Base-by-base conservation (phyloP, 768 basidiomycete genomes). In the Amanita exitialis region DNA sequence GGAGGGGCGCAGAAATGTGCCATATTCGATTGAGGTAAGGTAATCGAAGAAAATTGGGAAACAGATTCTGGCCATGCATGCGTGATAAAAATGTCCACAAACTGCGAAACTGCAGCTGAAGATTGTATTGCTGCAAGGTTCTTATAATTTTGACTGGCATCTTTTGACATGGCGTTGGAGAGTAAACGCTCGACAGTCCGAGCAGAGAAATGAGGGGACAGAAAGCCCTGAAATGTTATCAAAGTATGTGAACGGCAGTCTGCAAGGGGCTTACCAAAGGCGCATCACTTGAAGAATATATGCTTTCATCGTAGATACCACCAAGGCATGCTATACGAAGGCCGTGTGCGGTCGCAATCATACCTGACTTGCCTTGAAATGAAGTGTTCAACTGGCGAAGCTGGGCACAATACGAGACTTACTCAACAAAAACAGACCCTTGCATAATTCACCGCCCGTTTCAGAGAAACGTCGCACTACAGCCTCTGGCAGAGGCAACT, bases 381-480 rank as follows among this genome's bases (percentile, higher is more conserved):
- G 48, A 15, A 45, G 51, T 60, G 51, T 56, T 27, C 13, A 36
- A 38, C 41, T 25, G 10, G 27, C 13, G n/a, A 16, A 51, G 18
- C 16, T 47, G n/a, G 27, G 21, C 38, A 37, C 15, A 6, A n/a
- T 8, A 3, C 13, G 43, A 18, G 1, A 72, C 89, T 63, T 56
- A 93, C 94, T 88, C 46, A 97, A 69, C 20, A 94, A 75, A 58
- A 89, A 89, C 6, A 98, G 77, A 60, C 92, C 90, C 55, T 78
- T 76, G 62, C 82, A 83, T 21, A 98, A 60, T 61, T 93, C 83
- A 35, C 90, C 90, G 1, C 83, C 82, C 2, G 82, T 84, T 63
- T 79, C 76, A 16, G 79, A 75, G 60, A 89, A 85, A 62, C 82
- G 85, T 55, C 84, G 80, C 52, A 89, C 77, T 15, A 96, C 82